Evolutionary conservation across 2,329 filamentous ascomycete genomes (phyloP).

Genomic region (Fulvia fulva): DNA sequence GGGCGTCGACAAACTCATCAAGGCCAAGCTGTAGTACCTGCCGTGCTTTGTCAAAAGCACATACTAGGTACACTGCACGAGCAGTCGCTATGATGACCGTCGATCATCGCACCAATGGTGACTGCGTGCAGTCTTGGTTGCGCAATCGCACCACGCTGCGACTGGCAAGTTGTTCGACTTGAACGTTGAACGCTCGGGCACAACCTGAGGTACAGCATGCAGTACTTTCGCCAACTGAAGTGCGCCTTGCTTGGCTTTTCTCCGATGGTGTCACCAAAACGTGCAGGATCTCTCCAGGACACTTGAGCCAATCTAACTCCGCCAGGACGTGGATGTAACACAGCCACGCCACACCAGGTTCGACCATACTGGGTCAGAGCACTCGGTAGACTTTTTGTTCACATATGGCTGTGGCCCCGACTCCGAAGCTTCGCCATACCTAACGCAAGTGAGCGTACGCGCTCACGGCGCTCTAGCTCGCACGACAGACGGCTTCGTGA

Average conservation of each 20-base stretch:
- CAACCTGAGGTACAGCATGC: background rate
- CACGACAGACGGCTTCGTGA: background rate
- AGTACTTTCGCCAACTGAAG: background rate
- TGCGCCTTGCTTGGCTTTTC: background rate
- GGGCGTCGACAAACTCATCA: conserved; percentile 24
- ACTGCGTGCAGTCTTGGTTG: background rate
- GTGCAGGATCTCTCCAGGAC: background rate
- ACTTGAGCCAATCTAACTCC: background rate
- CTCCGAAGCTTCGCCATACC: background rate
- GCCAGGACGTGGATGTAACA: background rate
- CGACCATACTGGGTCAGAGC: background rate
- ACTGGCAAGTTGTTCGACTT: background rate
- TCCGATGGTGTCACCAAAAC: background rate
- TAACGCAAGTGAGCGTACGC: too few species aligned
- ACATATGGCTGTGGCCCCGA: background rate
- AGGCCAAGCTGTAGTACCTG: conserved; percentile 28
- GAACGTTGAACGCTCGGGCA: background rate
- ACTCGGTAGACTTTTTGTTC: background rate
- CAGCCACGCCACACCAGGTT: background rate
- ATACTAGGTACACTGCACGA: background rate
- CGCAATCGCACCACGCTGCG: background rate
- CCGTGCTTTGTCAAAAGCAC: background rate
- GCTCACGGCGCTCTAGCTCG: background rate
- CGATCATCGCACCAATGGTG: background rate
- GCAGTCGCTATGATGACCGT: background rate